Base-by-base conservation (phyloP, 176 grass and related monocot genomes). In the Alopecurus myosuroides region DNA sequence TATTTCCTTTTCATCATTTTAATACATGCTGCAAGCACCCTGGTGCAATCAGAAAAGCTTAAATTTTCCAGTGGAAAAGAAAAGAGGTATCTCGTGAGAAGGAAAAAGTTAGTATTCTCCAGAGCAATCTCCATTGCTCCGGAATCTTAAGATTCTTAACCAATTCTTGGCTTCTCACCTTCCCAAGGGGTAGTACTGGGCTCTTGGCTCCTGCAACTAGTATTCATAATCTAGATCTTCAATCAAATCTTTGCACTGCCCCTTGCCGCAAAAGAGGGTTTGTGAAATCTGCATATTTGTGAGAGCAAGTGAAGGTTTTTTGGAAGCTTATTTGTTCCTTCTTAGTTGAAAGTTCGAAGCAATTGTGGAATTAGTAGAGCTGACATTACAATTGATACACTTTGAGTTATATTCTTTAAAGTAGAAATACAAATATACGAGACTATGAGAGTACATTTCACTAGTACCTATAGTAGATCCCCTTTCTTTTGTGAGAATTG, bases 71-170 rank as follows among this genome's bases (percentile, higher is more conserved):
- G 77, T 80, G 81, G 48, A 42, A 80, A 70, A 65, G 42, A 50
- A 51, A 75, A 33, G 17, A 51, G 44, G 26, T 33, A 75, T 75
- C 71, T 48, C 42, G 10, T 74, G 71, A 74, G 4, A 74, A 74
- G 55, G 74, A 77, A 56, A 89, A 83, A 25, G 37, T n/a, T 74
- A 83, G 88, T 83, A 50, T 65, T 73, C 36, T 67, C 18, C 74
- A 87, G 68, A 90, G 76, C 67, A 85, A 87, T 91, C 85, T 71
- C 51, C 81, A n/a, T 76, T 81, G 48, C 41, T 80, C 76, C 40
- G 42, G 68, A 90, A 90, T 87, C 89, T 82, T 84, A 68, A 42
- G 17, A 75, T 87, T 90, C 74, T 31, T 22, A 46, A 36, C 73
- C 35, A 79, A 22, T 74, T 66, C n/a, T 68, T 83, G 80, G 66